A percentile compares a stretch with the other conserved stretches of the same genome.
Evolutionary conservation across 495 filamentous ascomycete species (phyloP).

Genomic region (Neurospora sp.): DNA sequence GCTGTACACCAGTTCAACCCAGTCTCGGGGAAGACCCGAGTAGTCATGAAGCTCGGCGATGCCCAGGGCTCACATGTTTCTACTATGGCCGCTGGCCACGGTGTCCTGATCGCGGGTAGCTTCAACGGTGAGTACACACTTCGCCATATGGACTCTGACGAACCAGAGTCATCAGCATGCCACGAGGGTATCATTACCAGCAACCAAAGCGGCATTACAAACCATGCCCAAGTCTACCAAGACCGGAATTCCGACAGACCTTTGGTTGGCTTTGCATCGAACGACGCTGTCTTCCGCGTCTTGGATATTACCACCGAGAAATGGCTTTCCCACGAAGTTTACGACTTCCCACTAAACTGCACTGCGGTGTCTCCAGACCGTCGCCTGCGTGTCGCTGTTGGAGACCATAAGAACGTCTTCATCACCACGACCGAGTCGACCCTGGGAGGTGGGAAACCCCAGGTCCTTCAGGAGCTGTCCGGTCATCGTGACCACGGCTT

Average conservation of each 20-base stretch:
- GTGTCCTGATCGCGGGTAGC: conserved; percentile 66
- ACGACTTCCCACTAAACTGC: conserved; percentile 71
- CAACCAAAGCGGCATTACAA: conserved; percentile 68
- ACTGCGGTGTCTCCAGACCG: conserved; percentile 69
- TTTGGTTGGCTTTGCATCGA: conserved; percentile 69
- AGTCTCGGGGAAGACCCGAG: conserved; percentile 30
- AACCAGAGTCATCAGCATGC: conserved; percentile 27
- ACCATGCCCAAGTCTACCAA: conserved; percentile 66
- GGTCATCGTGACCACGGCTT: conserved; percentile 80
- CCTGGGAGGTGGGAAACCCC: conserved; percentile 19
- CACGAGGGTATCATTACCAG: conserved; percentile 58
- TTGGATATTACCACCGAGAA: conserved; percentile 62
- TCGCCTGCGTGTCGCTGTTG: conserved; percentile 70
- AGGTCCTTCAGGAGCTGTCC: conserved; percentile 42
- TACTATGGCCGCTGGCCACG: conserved; percentile 56
- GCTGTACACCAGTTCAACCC: conserved; percentile 49
- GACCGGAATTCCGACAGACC: conserved; percentile 52
- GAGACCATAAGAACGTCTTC: conserved; percentile 35
- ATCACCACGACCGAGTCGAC: conserved; percentile 39
- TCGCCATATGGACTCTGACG: conserved; percentile 38
- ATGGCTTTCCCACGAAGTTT: conserved; percentile 50
- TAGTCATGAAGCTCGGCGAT: conserved; percentile 54
- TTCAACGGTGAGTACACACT: conserved; percentile 77
- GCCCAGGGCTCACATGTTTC: conserved; percentile 48
- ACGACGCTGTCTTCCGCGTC: conserved; percentile 66